These are phyloP conservation scores for Yarrowia divulgata DNA, from an alignment of 805 yeast species.

Conservation along the genomic window DNA sequence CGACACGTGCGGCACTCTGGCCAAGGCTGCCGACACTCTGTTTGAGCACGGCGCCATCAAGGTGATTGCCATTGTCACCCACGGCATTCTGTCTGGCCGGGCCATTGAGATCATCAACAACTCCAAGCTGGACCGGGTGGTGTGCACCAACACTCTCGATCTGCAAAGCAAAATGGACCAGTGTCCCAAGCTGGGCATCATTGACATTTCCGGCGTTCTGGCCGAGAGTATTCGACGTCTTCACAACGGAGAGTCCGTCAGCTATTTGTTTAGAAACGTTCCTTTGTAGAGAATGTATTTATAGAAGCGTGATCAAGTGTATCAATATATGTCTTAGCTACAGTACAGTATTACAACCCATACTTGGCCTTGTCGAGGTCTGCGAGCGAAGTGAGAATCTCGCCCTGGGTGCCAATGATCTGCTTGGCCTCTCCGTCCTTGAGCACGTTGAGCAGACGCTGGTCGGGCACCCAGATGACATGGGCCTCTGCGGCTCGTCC, in stretches of 20 bases:
- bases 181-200: slow-evolving; percentile 73
- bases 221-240: slow-evolving; percentile 95
- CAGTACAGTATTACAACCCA: slow-evolving; percentile 40
- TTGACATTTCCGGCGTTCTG: slow-evolving; percentile 84
- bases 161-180: slow-evolving; percentile 66
- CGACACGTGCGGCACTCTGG: slow-evolving; percentile 96
- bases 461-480: slow-evolving; percentile 96
- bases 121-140: slow-evolving; percentile 73
- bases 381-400: slow-evolving; percentile 59
- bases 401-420: slow-evolving; percentile 63
- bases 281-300: slow-evolving; percentile 49
- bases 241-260: slow-evolving; percentile 95
- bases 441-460: slow-evolving; percentile 66
- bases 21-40: slow-evolving; percentile 91
- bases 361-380: slow-evolving; percentile 61
- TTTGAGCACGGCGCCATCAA: slow-evolving; percentile 80
- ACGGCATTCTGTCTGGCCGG: slow-evolving; percentile 89
- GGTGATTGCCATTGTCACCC: slow-evolving; percentile 95
- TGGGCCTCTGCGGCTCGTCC: slow-evolving; percentile 83
- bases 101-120: slow-evolving; percentile 79
- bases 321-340: not conserved
- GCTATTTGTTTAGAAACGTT: slow-evolving; percentile 81
- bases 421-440: slow-evolving; percentile 57
- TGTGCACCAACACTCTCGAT: slow-evolving; percentile 95
- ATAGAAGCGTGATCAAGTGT: slow-evolving; percentile 3